Evolutionary conservation across 441 rosid genomes (phyloP), one percentile per base, ranked within the genome.

Genomic region (Erodium chrysanthum): DNA sequence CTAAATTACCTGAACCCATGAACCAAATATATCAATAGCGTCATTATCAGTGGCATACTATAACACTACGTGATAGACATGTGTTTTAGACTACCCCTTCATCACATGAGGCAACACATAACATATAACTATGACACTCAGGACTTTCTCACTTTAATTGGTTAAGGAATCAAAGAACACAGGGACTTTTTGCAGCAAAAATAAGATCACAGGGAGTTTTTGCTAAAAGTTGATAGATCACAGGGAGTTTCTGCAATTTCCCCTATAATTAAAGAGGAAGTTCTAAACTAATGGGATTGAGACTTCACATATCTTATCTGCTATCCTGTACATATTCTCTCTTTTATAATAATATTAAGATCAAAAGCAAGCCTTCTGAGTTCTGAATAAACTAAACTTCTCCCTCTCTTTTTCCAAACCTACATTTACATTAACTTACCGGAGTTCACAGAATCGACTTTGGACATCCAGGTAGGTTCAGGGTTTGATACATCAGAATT

Each of bases 401-500:
- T 27, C 18, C 56, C 15, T 17, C 50, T 48, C 22, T 9, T 5
- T 44, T 29, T 15, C 18, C 17, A 21, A 66, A 60, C 65, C 50
- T 67, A 46, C 71, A 56, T 9, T 20, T 50, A 62, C 22, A 44
- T 44, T 44, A 65, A 62, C 71, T 73, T 75, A 84, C 85, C 84
- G 68, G 74, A 71, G 68, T 75, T 72, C 40, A 63, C 65, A 52
- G 77, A 60, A 66, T 71, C 74, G 66, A 60, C 74, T 69, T 74
- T 62, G 37, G 74, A 68, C 42, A 67, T 70, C 31, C 70, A 46
- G 31, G 73, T 40, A 35, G 74, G 44, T 74, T 82, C 83, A 68
- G 67, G 71, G 73, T 83, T 76, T 56, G 85, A 81, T 71, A 71
- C 25, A 48, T 84, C 84, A 61, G 83, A 66, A 65, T 77, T 81